Conservation (phyloP, 75 land plant species). For the Chamaecyparis obtusa region DNA sequence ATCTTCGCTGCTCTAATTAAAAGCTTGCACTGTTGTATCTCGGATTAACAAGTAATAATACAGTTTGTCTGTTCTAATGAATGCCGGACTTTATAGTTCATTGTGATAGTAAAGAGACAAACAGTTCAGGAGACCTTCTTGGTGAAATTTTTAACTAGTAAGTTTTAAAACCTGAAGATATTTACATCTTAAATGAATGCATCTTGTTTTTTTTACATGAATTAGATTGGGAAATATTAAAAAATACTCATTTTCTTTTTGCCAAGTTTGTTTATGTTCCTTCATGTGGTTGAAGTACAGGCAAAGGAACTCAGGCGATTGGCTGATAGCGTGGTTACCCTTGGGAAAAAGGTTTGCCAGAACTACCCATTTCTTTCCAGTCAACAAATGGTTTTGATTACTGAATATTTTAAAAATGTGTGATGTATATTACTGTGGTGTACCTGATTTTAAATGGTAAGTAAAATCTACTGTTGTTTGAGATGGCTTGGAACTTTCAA, state of each 20-base stretch:
- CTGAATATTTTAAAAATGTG: neutral
- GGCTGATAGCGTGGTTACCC: constrained; percentile 87
- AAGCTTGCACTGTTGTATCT: neutral
- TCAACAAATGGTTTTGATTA: neutral
- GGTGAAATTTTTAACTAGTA: neutral
- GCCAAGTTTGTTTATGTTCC: neutral
- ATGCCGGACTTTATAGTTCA: neutral
- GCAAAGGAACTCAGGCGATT: constrained; percentile 88
- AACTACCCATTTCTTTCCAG: constrained; percentile 2
- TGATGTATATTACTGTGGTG: too few relatives aligned
- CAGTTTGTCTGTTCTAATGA: neutral
- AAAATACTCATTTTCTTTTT: neutral
- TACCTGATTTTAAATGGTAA: neutral
- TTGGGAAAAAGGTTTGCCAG: constrained; percentile 78
- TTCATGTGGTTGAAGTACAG: constrained; percentile 29
- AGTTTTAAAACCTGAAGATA: neutral
- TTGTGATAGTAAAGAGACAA: neutral
- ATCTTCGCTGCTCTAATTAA: neutral
- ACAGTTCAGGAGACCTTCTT: neutral
- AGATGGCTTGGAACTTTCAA: neutral
- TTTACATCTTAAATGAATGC: neutral
- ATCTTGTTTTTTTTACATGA: neutral
- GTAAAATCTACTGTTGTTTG: neutral
- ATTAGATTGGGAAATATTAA: neutral
- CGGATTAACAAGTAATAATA: neutral